Conservation (phyloP, 2,329 filamentous ascomycete genomes). For the Verticillium tricorpus region DNA sequence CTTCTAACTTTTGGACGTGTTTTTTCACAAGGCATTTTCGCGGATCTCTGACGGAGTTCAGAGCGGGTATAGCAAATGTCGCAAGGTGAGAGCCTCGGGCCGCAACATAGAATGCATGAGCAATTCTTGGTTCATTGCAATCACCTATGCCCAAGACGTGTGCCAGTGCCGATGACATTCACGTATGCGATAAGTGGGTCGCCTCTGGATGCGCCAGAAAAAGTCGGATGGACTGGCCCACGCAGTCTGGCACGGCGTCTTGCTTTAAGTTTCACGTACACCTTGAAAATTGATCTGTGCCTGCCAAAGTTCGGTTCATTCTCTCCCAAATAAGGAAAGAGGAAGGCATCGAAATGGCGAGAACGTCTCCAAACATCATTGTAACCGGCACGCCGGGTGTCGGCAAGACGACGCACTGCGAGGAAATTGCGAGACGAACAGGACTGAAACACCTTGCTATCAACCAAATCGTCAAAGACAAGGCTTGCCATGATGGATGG, state of each 20-base stretch:
- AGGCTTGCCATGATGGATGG: constrained; percentile 80
- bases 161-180: not conserved
- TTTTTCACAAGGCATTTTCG: not conserved
- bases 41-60: not conserved
- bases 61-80: no score
- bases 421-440: constrained; percentile 70
- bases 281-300: not conserved
- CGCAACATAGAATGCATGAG: no score
- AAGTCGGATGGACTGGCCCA: not conserved
- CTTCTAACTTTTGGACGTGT: not conserved
- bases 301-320: not conserved
- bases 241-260: not conserved
- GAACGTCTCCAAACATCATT: constrained; percentile 77
- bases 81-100: no score
- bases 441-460: constrained; percentile 80
- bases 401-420: constrained; percentile 91
- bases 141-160: no score
- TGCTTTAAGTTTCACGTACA: not conserved
- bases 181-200: not conserved
- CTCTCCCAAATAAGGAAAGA: not conserved
- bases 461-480: constrained; percentile 88
- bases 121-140: no score
- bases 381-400: constrained; percentile 94
- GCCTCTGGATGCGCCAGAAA: not conserved
- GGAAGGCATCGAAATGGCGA: constrained; percentile 16